phyloP scores from a whole-genome alignment of 2,329 filamentous ascomycete genomes.

The Diplodia corticola region DNA sequence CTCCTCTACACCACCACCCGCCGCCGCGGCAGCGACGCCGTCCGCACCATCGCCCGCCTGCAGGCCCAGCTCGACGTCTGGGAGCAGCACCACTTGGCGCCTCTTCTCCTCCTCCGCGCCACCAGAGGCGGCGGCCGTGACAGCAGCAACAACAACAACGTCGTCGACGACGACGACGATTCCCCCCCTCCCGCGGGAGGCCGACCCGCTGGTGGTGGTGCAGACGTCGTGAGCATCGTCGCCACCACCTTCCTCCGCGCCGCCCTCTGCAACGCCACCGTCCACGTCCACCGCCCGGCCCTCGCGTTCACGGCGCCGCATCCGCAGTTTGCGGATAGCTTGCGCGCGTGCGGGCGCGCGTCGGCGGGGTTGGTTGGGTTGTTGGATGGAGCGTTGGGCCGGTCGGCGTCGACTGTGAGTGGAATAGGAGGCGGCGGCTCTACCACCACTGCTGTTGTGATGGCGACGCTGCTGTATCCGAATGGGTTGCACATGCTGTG shows the following conservation, averaged over 20 bases:
- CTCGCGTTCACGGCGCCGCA: not conserved
- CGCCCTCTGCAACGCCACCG: not conserved
- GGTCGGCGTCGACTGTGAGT: too few species aligned
- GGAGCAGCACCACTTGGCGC: not conserved
- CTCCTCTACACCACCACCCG: not conserved
- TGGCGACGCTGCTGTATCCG: not conserved
- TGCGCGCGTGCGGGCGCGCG: not conserved
- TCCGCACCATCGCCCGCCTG: not conserved
- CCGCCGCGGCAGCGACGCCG: not conserved
- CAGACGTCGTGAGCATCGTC: too few species aligned
- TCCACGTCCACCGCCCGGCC: not conserved
- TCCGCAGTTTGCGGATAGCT: not conserved
- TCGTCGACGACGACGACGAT: not conserved
- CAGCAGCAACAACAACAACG: not conserved
- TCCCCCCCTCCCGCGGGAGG: not conserved
- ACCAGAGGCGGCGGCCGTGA: too few species aligned
- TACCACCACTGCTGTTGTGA: not conserved
- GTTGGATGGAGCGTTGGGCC: not conserved
- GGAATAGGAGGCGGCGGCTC: not conserved
- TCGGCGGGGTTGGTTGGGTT: not conserved
- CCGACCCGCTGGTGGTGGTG: too few species aligned
- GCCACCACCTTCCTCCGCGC: not conserved
- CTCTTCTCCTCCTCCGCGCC: not conserved
- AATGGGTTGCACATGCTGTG: conserved; percentile 1
- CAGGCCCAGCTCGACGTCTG: not conserved